phyloP scores from a whole-genome alignment of 2,329 filamentous ascomycete genomes.

The Xylariales sp. region DNA sequence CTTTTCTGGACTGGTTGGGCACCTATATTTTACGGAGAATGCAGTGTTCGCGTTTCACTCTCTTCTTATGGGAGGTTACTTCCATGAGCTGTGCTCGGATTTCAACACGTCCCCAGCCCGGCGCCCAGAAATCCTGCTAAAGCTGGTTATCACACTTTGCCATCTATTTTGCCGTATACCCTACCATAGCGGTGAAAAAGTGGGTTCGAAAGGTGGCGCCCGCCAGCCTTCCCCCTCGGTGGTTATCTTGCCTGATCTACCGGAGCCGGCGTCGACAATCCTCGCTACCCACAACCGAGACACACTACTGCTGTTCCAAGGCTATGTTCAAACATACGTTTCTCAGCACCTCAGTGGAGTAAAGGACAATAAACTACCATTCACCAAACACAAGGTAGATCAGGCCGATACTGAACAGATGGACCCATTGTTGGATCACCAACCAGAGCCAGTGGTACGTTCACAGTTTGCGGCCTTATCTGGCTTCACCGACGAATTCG shows the following conservation, averaged over 20 bases:
- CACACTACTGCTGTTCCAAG: slow-evolving; percentile 61
- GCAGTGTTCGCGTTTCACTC: slow-evolving; percentile 74
- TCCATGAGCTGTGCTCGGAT: slow-evolving; percentile 55
- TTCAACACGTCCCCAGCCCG: slow-evolving; percentile 49
- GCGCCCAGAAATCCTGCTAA: slow-evolving; percentile 41
- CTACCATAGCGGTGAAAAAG: slow-evolving; percentile 38
- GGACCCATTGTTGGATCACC: slow-evolving; percentile 8
- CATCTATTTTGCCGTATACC: slow-evolving; percentile 65
- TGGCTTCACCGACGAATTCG: slow-evolving; percentile 60
- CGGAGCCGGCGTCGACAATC: slow-evolving; percentile 49
- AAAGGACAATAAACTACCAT: slow-evolving; percentile 52
- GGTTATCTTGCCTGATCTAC: slow-evolving; percentile 62
- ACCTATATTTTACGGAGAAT: slow-evolving; percentile 75
- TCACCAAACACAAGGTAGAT: slow-evolving; percentile 44
- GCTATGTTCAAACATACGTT: slow-evolving; percentile 66
- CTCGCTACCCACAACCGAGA: slow-evolving; percentile 60
- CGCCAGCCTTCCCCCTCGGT: slow-evolving; percentile 58
- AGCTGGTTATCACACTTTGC: slow-evolving; percentile 63
- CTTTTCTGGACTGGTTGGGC: slow-evolving; percentile 65
- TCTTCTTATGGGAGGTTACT: slow-evolving; percentile 66
- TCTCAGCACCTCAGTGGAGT: slow-evolving; percentile 52
- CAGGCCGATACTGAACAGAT: not conserved
- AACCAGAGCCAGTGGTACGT: slow-evolving; percentile 41
- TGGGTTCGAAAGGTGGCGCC: no score
- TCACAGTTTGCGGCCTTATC: slow-evolving; percentile 71